Evolutionary conservation across 345 rosid species (phyloP).

Genomic region (Cochlearia excelsa): DNA sequence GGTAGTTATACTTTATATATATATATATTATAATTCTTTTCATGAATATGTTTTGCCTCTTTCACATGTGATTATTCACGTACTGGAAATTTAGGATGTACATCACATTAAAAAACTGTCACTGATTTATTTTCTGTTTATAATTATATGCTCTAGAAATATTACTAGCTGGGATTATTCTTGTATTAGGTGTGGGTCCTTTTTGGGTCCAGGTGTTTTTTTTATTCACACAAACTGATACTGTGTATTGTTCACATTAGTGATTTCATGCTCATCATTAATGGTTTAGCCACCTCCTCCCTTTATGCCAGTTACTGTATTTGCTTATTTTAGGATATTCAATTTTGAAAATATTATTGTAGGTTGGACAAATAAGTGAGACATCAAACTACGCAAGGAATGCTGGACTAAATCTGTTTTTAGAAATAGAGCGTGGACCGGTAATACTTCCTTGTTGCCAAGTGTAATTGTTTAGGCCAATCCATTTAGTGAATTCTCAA

Average conservation of each 20-base stretch:
- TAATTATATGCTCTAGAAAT: no score
- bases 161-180: neutral
- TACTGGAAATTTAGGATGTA: neutral
- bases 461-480: conserved; percentile 6
- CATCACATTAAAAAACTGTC: neutral
- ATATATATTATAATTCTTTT: neutral
- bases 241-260: no score
- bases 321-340: neutral
- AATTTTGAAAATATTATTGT: conserved; percentile 22
- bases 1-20: conserved; percentile 39
- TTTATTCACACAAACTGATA: no score
- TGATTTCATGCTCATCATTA: no score
- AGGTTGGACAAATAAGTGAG: conserved; percentile 96
- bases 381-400: conserved; percentile 65
- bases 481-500: conserved; percentile 7
- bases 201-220: no score
- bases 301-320: no score
- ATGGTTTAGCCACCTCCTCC: no score
- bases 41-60: conserved; percentile 18
- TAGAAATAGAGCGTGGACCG: conserved; percentile 82
- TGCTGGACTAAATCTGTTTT: conserved; percentile 80
- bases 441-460: conserved; percentile 41
- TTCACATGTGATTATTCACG: conserved; percentile 1
- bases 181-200: neutral
- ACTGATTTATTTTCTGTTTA: conserved; percentile 2